Base-by-base conservation (phyloP, 805 yeast species). In the Suhomyces sp. region DNA sequence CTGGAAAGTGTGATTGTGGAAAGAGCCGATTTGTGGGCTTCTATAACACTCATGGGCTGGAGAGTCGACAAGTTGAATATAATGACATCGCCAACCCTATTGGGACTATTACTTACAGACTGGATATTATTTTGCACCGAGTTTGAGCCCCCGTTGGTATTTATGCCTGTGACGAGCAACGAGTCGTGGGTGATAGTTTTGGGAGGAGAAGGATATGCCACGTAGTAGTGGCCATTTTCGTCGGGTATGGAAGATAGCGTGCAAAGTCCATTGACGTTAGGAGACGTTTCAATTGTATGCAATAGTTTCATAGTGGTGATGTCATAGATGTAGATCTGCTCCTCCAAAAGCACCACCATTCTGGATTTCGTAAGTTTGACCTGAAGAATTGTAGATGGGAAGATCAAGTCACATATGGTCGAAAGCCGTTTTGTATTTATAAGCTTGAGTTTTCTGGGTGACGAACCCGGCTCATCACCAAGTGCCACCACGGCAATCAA, bases 361-460 rank as follows among this genome's bases (percentile, higher is more conserved):
- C 72, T 65, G 5, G 61, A 48, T 29, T 57, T 62, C 22, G 76
- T 71, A 46, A 76, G 61, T 53, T 69, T 71, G 13, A 76, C 78
- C 54, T 67, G 71, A 42, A 76, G 60, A 15, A 76, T 70, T 2
- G 78, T 64, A 1, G 75, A 65, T 0, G 80, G 79, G 54, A 76
- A 76, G 10, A 73, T 63, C 51, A 76, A 63, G 48, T 76, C 80
- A 57, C 79, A 74, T 8, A 76, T 74, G 7, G 79, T 74, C 6
- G 75, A 64, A 40, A 67, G 70, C 50, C 92, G 79, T 66, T 89
- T 90, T 1, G 97, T 89, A 71, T 94, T 94, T 53, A 92, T 76
- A 50, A 93, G 85, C 63, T 85, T 85, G 54, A 93, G 78, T 58
- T 91, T 83, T 55, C 97, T 78, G n/a, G 96, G 96, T 7, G 90